These are phyloP conservation scores for Hypoxylon intermedium DNA, from an alignment of 495 filamentous ascomycete genomes.

Conservation along the genomic window DNA sequence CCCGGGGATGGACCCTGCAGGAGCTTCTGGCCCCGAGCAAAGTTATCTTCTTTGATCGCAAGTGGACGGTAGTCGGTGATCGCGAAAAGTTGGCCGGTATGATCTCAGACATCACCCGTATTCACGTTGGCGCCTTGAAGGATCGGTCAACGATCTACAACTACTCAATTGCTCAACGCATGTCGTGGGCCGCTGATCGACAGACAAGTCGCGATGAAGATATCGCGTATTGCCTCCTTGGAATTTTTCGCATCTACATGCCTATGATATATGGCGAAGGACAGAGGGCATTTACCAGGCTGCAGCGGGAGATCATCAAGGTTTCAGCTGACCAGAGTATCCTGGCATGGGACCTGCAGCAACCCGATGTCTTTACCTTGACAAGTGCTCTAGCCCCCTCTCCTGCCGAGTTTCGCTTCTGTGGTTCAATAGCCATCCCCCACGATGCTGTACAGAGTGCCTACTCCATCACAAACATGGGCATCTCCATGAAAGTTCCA, in stretches of 20 bases:
- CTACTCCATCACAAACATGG: slow-evolving; percentile 37
- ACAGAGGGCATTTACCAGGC: slow-evolving; percentile 35
- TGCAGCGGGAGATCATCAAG: slow-evolving; percentile 46
- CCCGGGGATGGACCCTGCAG: slow-evolving; percentile 54
- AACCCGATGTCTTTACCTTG: neutral
- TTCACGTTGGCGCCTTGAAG: slow-evolving; percentile 34
- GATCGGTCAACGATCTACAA: slow-evolving; percentile 24
- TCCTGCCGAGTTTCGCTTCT: slow-evolving; percentile 28
- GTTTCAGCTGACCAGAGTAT: slow-evolving; percentile 42
- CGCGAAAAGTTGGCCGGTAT: slow-evolving; percentile 10
- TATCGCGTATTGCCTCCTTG: slow-evolving; percentile 47
- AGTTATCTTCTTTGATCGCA: slow-evolving; percentile 43
- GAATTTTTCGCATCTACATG: slow-evolving; percentile 49
- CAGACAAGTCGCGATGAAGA: slow-evolving; percentile 43
- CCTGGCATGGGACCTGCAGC: slow-evolving; percentile 37
- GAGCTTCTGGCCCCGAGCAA: slow-evolving; percentile 52
- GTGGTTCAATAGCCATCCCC: slow-evolving; percentile 27
- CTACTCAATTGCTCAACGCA: slow-evolving; percentile 42
- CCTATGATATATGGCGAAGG: slow-evolving; percentile 51
- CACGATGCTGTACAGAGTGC: neutral
- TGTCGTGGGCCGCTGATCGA: slow-evolving; percentile 49
- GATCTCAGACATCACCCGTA: slow-evolving; percentile 39
- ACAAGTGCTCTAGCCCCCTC: neutral
- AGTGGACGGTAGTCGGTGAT: slow-evolving; percentile 44
- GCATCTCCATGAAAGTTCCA: slow-evolving; percentile 15